Evolutionary conservation across 2,329 filamentous ascomycete species (phyloP), one percentile per base, ranked within the genome.

Genomic region (Trichoderma aggressivum): DNA sequence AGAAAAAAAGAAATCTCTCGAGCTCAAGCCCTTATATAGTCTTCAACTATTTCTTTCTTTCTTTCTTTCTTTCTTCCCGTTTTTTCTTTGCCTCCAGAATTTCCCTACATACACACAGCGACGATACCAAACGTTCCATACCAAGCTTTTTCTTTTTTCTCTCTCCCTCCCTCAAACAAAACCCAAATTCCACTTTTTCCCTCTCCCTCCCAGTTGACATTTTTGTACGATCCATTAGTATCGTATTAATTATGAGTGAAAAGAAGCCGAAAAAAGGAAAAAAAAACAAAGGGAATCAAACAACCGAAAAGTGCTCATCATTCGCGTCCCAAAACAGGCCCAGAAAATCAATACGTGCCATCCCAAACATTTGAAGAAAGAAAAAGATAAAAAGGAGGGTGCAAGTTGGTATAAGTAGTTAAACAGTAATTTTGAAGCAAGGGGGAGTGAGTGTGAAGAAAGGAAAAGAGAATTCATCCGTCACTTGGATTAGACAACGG

Each of bases 401-500:
- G 62, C 32, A 26, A 56, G 24, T 56, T 66, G 32, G 63, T 55
- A 18, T 59, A 59, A 16, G 30, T 50, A 68, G 55, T 68, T 60
- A 60, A 59, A 68, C 53, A 39, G 59, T 70, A 61, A 7, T 53
- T 53, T 56, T 16, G 58, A 47, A 61, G 59, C 34, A 39, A 18
- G 18, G 43, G n/a, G 24, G 24, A 53, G 47, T 50, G 55, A 18
- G 43, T 32, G 43, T 61, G 43, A 62, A 36, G 30, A 39, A 39
- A 34, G 21, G 61, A 55, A 18, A 21, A 1, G 21, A 12, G 3
- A 53, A n/a, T n/a, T 47, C 21, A 10, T 56, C 36, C 21, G 28
- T 47, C 16, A 26, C 39, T 12, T 36, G 14, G 16, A 58, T 80
- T 89, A 97, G 80, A 99, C 98, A 75, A 99, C 93, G 28, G 96